Conservation (phyloP, 176 grass and related monocot genomes). For the Elymus sibiricus region DNA sequence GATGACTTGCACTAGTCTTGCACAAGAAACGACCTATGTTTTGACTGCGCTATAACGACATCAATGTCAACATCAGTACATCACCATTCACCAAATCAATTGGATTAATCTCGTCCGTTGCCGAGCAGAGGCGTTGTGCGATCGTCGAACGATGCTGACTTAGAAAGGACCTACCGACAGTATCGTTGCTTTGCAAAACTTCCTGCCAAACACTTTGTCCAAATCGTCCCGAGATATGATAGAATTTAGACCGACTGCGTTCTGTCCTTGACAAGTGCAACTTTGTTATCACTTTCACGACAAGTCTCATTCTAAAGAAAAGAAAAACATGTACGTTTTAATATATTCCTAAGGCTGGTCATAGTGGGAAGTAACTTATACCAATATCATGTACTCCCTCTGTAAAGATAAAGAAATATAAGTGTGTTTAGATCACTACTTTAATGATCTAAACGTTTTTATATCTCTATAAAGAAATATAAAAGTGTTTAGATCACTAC, state of each 20-base stretch:
- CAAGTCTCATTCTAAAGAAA: constrained; percentile 8
- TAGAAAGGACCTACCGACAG: constrained; percentile 24
- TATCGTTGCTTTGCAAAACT: background rate
- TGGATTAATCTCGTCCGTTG: background rate
- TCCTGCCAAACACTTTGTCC: background rate
- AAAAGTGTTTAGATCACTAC: too few relatives aligned
- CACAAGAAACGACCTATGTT: background rate
- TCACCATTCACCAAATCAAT: background rate
- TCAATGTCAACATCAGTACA: background rate
- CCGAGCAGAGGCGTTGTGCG: background rate
- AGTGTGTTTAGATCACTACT: too few relatives aligned
- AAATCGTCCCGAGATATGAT: background rate
- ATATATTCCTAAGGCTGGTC: constrained; percentile 5
- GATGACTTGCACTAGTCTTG: background rate
- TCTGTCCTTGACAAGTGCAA: background rate
- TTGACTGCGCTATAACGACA: background rate
- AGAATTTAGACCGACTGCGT: background rate
- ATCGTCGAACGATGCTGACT: background rate
- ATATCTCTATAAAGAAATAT: too few relatives aligned
- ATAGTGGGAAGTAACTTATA: too few relatives aligned
- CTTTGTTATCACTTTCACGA: background rate
- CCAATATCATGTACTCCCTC: too few relatives aligned
- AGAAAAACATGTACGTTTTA: background rate
- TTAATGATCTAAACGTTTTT: too few relatives aligned
- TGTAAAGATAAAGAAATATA: too few relatives aligned